Percentiles rank a stretch among this genome's conserved stretches.
These are phyloP conservation scores for Auricularia sp. DNA, from an alignment of 768 basidiomycete species.

Conservation along the genomic window DNA sequence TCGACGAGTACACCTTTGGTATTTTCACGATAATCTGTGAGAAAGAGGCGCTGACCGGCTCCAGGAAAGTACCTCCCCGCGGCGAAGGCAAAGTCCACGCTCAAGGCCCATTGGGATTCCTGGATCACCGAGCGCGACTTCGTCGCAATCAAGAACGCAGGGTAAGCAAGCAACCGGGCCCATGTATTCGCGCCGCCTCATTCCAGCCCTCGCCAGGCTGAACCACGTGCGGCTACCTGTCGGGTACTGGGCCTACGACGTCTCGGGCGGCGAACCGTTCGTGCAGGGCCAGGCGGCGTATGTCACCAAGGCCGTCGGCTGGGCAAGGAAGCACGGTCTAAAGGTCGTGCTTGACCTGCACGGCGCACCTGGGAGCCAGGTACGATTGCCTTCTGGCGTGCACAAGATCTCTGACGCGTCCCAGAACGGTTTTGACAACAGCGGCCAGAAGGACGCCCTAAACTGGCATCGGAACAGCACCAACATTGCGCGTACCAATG, in stretches of 20 bases:
- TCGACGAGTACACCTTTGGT: conserved; percentile 75
- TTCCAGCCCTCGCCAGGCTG: neutral
- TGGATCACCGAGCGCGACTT: conserved; percentile 62
- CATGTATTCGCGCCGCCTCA: neutral
- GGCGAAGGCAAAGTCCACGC: conserved; percentile 34
- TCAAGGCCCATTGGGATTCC: conserved; percentile 63
- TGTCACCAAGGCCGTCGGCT: conserved; percentile 35
- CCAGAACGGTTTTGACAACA: conserved; percentile 14
- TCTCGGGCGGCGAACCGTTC: conserved; percentile 22
- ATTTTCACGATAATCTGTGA: conserved; percentile 27
- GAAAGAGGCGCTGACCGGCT: no score
- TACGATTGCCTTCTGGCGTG: neutral
- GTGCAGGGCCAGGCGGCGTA: conserved; percentile 30
- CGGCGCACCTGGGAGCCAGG: conserved; percentile 39
- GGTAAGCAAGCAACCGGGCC: neutral
- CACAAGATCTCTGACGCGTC: neutral
- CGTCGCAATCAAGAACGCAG: conserved; percentile 8
- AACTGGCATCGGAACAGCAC: conserved; percentile 9
- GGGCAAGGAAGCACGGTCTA: conserved; percentile 29
- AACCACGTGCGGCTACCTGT: conserved; percentile 41
- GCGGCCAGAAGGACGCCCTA: conserved; percentile 7
- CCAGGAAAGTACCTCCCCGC: conserved; percentile 41
- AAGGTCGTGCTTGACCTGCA: conserved; percentile 47
- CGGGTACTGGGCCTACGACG: conserved; percentile 39
- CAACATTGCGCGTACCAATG: conserved; percentile 10